Conservation (phyloP, 345 rosid species). For the Jatropha curcas region DNA sequence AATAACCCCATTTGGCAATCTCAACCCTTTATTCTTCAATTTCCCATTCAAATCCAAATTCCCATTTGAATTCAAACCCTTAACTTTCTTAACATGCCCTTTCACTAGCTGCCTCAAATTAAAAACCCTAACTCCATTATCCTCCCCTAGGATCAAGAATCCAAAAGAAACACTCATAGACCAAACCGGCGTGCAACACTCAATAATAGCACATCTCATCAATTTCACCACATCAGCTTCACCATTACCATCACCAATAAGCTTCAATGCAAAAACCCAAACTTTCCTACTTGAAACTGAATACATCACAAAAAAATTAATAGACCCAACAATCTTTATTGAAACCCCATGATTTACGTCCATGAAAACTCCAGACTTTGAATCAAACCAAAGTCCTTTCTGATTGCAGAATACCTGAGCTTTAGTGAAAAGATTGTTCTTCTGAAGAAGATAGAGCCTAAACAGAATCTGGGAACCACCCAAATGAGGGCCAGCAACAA, state of each 20-base stretch:
- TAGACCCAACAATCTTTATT: conserved; percentile 60
- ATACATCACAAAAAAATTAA: conserved; percentile 64
- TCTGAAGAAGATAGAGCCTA: conserved; percentile 42
- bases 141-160: conserved; percentile 70
- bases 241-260: conserved; percentile 33
- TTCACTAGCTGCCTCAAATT: conserved; percentile 59
- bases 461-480: conserved; percentile 63
- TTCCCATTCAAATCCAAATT: conserved; percentile 30
- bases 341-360: conserved; percentile 59
- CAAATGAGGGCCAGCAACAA: conserved; percentile 54
- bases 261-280: conserved; percentile 58
- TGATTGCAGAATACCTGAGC: conserved; percentile 58
- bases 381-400: conserved; percentile 56
- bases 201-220: conserved; percentile 73
- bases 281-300: conserved; percentile 59
- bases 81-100: conserved; percentile 47
- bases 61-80: conserved; percentile 26
- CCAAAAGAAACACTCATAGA: conserved; percentile 56
- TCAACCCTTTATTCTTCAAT: conserved; percentile 27
- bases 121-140: conserved; percentile 62
- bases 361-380: conserved; percentile 57
- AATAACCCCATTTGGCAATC: conserved; percentile 45
- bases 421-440: conserved; percentile 39
- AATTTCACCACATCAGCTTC: conserved; percentile 49
- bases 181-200: conserved; percentile 64